These are phyloP conservation scores for Tylopilus balloui DNA, from an alignment of 768 basidiomycete genomes.

Conservation along the genomic window DNA sequence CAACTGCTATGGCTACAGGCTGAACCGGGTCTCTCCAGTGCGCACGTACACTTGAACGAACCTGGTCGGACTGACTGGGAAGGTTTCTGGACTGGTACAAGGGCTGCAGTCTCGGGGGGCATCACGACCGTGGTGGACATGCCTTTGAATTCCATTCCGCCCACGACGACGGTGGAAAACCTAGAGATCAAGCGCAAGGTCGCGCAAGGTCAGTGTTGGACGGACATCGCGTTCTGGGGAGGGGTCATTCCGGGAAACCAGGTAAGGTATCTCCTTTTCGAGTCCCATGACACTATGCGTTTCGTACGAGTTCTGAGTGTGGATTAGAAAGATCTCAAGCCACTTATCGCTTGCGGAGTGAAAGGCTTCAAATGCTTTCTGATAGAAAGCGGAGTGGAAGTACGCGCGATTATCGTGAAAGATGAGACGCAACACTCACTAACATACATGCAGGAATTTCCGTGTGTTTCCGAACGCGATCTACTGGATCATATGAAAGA, in stretches of 20 bases:
- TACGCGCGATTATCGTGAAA: constrained; percentile 29
- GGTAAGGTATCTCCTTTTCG: constrained; percentile 35
- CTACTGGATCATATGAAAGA: constrained; percentile 65
- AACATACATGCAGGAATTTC: constrained; percentile 72
- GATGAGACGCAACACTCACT: constrained; percentile 3
- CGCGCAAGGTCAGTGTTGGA: constrained; percentile 63
- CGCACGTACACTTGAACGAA: constrained; percentile 92
- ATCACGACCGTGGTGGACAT: constrained; percentile 97
- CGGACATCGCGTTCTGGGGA: constrained; percentile 81
- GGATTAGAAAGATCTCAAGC: constrained; percentile 60
- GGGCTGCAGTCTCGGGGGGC: constrained; percentile 87
- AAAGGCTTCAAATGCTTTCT: constrained; percentile 97
- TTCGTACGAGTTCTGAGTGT: background rate
- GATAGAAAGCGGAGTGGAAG: constrained; percentile 93
- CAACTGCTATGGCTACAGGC: background rate
- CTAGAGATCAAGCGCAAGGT: constrained; percentile 66
- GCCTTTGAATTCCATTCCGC: constrained; percentile 96
- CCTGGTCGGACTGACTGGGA: constrained; percentile 94
- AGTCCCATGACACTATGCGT: background rate
- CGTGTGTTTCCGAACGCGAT: constrained; percentile 71
- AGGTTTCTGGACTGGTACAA: constrained; percentile 88
- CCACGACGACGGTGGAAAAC: constrained; percentile 82
- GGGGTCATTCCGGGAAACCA: constrained; percentile 92
- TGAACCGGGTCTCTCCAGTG: constrained; percentile 38
- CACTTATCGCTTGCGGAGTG: constrained; percentile 76